Evolutionary conservation across 805 yeast species (phyloP).

Genomic region (Myxozyma mucilagina): DNA sequence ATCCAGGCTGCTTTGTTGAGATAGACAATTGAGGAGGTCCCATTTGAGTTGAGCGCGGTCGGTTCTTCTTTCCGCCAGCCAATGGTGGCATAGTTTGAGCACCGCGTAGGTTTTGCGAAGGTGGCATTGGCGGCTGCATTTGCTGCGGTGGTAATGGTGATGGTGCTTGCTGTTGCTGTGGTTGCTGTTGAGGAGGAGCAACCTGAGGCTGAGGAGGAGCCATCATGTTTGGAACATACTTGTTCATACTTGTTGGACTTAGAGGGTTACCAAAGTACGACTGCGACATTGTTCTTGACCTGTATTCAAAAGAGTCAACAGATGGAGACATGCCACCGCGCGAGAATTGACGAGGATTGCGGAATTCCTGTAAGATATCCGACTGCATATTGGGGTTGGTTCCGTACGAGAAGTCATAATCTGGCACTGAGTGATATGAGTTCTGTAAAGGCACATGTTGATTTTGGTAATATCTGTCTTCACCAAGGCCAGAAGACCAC

Average conservation of each 20-base stretch:
- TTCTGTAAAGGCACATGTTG: constrained; percentile 11
- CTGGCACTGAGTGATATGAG: constrained; percentile 7
- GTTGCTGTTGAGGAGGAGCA: background rate
- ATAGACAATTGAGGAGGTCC: constrained; percentile 6
- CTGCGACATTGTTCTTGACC: constrained; percentile 7
- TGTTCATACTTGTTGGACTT: background rate
- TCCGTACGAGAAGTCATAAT: background rate
- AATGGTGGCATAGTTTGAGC: background rate
- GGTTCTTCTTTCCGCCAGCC: constrained; percentile 12
- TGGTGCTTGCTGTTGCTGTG: background rate
- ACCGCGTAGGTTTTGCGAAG: background rate
- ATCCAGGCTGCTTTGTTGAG: background rate
- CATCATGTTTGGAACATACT: background rate
- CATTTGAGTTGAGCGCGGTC: constrained; percentile 8
- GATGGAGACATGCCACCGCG: constrained; percentile 14
- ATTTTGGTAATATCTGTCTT: constrained; percentile 9
- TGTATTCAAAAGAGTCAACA: constrained; percentile 12
- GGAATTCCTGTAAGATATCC: constrained; percentile 20
- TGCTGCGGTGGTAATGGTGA: constrained; percentile 1
- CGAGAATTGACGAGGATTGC: constrained; percentile 17
- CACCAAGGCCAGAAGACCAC: constrained; percentile 6
- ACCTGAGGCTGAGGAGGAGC: background rate
- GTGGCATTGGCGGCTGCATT: background rate
- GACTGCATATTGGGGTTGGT: constrained; percentile 1
- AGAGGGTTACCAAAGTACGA: constrained; percentile 9